Percentiles rank a stretch among this genome's conserved stretches.
Evolutionary conservation across 2,329 filamentous ascomycete genomes (phyloP).

Genomic region (Verticillium nubilum): DNA sequence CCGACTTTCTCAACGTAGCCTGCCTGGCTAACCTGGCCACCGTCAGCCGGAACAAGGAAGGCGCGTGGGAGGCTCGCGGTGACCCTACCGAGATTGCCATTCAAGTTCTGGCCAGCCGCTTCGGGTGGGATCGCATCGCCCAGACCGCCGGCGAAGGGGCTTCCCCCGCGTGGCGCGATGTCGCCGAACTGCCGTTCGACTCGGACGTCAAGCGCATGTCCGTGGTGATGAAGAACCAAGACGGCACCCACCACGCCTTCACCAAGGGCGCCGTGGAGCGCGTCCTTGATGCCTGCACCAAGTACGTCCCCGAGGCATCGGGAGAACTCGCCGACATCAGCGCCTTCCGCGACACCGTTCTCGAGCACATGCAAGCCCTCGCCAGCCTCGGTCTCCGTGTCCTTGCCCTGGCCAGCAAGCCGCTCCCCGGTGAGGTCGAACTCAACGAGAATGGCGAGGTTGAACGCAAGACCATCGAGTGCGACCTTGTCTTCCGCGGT

Average conservation of each 20-base stretch:
- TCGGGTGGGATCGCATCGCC: slow-evolving; percentile 46
- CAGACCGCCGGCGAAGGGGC: slow-evolving; percentile 34
- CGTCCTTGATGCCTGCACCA: slow-evolving; percentile 55
- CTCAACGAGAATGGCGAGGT: slow-evolving; percentile 8
- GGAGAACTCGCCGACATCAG: slow-evolving; percentile 34
- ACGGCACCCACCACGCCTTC: slow-evolving; percentile 29
- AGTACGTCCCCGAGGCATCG: slow-evolving; percentile 19
- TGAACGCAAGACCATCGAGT: slow-evolving; percentile 1
- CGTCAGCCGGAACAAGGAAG: slow-evolving; percentile 41
- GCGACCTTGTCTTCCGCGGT: slow-evolving; percentile 8
- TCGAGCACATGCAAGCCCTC: slow-evolving; percentile 60
- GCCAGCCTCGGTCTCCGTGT: slow-evolving; percentile 61
- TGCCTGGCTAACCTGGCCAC: slow-evolving; percentile 54
- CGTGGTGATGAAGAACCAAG: slow-evolving; percentile 8
- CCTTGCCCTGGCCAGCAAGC: slow-evolving; percentile 56
- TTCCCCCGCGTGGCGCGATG: slow-evolving; percentile 40
- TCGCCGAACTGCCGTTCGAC: slow-evolving; percentile 37
- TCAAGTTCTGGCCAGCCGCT: slow-evolving; percentile 60
- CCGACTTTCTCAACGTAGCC: slow-evolving; percentile 48
- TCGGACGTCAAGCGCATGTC: slow-evolving; percentile 13
- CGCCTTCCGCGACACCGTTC: slow-evolving; percentile 46
- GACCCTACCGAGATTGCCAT: slow-evolving; percentile 64
- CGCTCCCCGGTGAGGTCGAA: slow-evolving; percentile 21
- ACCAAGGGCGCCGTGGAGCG: slow-evolving; percentile 65
- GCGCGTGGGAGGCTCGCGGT: slow-evolving; percentile 49